Base-by-base conservation (phyloP, 2,329 filamentous ascomycete species). In the Botrytis deweyae region DNA sequence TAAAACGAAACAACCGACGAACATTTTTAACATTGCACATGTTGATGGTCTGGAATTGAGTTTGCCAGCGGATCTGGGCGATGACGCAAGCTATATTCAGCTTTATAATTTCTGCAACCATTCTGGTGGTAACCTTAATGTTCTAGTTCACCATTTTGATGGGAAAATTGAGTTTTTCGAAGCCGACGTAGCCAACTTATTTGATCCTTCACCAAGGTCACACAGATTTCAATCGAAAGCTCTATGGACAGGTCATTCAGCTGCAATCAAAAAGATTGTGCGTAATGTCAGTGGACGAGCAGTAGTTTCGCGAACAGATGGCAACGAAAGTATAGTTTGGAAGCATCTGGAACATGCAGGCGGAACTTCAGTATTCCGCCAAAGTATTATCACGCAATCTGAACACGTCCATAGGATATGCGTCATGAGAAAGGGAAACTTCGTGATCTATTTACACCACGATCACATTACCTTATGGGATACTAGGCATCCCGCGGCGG, bases 1-100 rank as follows among this genome's bases (percentile, higher is more conserved):
- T 78, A 93, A 91, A 79, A 85, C 87, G 46, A 89, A 88, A 77
- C 89, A 88, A 74, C 86, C 88, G 6, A 86, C 89, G 42, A 90
- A 91, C 75, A 88, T 95, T n/a, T 97, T 96, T 84, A 96, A 94
- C 80, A 91, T 98, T 77, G 90, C 93, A 1, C 93, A 97, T 79
- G 88, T 95, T 40, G 89, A 93, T 79, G 87, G 87, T 1, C 80
- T 83, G 29, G 84, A 87, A 72, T 84, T 90, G 55, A 84, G 86
- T 55, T 69, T 81, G 22, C 78, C 79, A 25, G 75, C 59, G 29
- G 55, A 71, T 64, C 64, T 75, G 18, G 29, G 66, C 33, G 76
- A 78, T 22, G 73, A 78, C n/a, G 74, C 70, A 14, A 77, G 79
- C 33, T 88, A 95, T 81, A 88, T 91, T 20, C 92, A 93, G 78